phyloP scores from a whole-genome alignment of 495 filamentous ascomycete genomes.

The Penicillium simplicissimum region DNA sequence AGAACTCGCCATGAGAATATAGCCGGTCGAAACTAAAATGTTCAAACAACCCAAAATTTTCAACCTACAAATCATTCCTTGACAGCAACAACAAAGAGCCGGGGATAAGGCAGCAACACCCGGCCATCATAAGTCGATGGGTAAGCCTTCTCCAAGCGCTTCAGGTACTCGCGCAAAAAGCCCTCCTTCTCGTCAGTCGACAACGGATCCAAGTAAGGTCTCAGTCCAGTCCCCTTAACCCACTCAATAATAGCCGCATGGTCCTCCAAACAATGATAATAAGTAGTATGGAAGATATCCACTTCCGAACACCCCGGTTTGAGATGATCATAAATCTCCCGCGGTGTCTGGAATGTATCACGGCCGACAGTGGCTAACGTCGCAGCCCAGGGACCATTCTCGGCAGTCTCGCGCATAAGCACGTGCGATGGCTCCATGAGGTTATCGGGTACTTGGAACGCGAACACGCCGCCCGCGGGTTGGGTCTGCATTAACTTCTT shows the following conservation, averaged over 20 bases:
- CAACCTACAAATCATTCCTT: slow-evolving; percentile 20
- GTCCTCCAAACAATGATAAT: slow-evolving; percentile 49
- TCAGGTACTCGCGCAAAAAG: slow-evolving; percentile 46
- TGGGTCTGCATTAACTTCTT: slow-evolving; percentile 41
- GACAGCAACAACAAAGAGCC: slow-evolving; percentile 51
- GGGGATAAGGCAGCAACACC: slow-evolving; percentile 48
- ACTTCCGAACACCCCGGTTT: slow-evolving; percentile 42
- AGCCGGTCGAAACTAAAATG: neutral
- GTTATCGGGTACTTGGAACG: slow-evolving; percentile 58
- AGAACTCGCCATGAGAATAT: neutral
- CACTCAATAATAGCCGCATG: slow-evolving; percentile 55
- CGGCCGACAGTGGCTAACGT: slow-evolving; percentile 38
- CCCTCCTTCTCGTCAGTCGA: slow-evolving; percentile 30
- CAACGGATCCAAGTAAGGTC: slow-evolving; percentile 51
- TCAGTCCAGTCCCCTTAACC: slow-evolving; percentile 56
- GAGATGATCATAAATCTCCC: slow-evolving; percentile 48
- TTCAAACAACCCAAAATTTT: neutral
- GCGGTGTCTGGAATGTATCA: slow-evolving; percentile 47
- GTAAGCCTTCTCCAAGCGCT: slow-evolving; percentile 38
- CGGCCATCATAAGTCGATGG: slow-evolving; percentile 40
- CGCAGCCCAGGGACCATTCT: slow-evolving; percentile 38
- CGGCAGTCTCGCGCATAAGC: slow-evolving; percentile 48
- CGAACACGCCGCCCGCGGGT: slow-evolving; percentile 47
- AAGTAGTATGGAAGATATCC: slow-evolving; percentile 53
- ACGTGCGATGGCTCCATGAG: slow-evolving; percentile 48